A percentile compares a stretch with the other conserved stretches of the same genome.
Evolutionary conservation across 176 grass and related monocot species (phyloP).

Genomic region (Paspalum notatum): DNA sequence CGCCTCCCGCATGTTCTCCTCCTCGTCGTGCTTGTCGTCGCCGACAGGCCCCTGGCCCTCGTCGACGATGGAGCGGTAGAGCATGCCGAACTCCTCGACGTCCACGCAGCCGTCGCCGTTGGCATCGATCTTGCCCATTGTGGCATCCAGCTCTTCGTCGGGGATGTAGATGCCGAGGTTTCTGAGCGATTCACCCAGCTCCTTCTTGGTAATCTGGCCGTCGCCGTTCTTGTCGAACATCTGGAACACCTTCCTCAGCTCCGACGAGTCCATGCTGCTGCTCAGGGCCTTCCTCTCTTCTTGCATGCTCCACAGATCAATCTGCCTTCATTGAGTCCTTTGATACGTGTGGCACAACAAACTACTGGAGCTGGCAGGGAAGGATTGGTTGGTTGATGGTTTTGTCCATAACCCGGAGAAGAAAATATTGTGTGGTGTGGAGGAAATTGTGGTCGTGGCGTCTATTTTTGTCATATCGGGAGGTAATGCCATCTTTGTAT

Average conservation of each 20-base stretch:
- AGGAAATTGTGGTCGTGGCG: slow-evolving; percentile 24
- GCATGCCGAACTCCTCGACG: slow-evolving; percentile 65
- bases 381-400: neutral
- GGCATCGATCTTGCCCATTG: slow-evolving; percentile 66
- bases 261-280: slow-evolving; percentile 48
- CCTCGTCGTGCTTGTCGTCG: slow-evolving; percentile 40
- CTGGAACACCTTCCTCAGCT: slow-evolving; percentile 71
- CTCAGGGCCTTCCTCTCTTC: neutral
- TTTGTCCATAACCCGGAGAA: neutral
- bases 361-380: neutral
- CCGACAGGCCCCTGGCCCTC: neutral
- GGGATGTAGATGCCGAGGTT: slow-evolving; percentile 72
- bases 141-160: slow-evolving; percentile 58
- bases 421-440: slow-evolving; percentile 23
- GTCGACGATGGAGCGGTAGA: slow-evolving; percentile 62
- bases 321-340: neutral
- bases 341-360: neutral
- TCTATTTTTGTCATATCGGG: slow-evolving; percentile 1
- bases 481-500: neutral
- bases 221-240: slow-evolving; percentile 82
- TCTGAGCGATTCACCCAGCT: slow-evolving; percentile 65
- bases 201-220: slow-evolving; percentile 70
- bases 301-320: slow-evolving; percentile 5
- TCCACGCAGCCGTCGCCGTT: slow-evolving; percentile 78
- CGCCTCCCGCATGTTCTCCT: slow-evolving; percentile 67